Conservation (phyloP, 1,139 yeast species). For the Torulaspora globosa region DNA sequence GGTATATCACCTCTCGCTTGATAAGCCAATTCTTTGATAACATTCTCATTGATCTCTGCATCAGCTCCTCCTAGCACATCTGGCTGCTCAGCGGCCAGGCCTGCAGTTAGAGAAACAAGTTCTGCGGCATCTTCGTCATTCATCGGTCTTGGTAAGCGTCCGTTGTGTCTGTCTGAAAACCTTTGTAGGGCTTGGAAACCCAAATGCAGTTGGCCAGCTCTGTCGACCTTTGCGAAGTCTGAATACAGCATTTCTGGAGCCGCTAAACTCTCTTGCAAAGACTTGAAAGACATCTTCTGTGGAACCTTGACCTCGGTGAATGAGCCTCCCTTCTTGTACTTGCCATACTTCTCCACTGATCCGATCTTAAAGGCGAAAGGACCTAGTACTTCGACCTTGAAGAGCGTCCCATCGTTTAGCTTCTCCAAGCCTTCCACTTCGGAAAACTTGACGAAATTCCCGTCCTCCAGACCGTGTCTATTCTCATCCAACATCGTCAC, state of each 20-base stretch:
- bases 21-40: slow-evolving; percentile 68
- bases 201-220: slow-evolving; percentile 83
- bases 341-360: slow-evolving; percentile 50
- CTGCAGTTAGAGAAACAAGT: slow-evolving; percentile 55
- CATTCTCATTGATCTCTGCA: slow-evolving; percentile 53
- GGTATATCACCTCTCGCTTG: slow-evolving; percentile 93
- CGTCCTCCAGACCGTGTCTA: slow-evolving; percentile 92
- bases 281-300: slow-evolving; percentile 53
- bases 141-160: slow-evolving; percentile 71
- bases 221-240: slow-evolving; percentile 90
- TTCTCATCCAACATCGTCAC: slow-evolving; percentile 89
- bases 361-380: slow-evolving; percentile 86
- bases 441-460: slow-evolving; percentile 81
- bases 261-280: slow-evolving; percentile 58
- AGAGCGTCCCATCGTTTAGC: slow-evolving; percentile 68
- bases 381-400: slow-evolving; percentile 79
- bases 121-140: slow-evolving; percentile 72
- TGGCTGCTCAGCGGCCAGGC: slow-evolving; percentile 58
- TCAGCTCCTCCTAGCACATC: slow-evolving; percentile 52
- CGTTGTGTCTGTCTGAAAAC: slow-evolving; percentile 59
- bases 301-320: slow-evolving; percentile 93
- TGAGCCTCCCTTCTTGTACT: slow-evolving; percentile 77
- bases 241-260: slow-evolving; percentile 78
- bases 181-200: slow-evolving; percentile 88
- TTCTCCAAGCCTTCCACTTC: slow-evolving; percentile 69